Evolutionary conservation across 2,329 filamentous ascomycete genomes (phyloP), one percentile per base, ranked within the genome.

Genomic region (Penicillium occitanis): DNA sequence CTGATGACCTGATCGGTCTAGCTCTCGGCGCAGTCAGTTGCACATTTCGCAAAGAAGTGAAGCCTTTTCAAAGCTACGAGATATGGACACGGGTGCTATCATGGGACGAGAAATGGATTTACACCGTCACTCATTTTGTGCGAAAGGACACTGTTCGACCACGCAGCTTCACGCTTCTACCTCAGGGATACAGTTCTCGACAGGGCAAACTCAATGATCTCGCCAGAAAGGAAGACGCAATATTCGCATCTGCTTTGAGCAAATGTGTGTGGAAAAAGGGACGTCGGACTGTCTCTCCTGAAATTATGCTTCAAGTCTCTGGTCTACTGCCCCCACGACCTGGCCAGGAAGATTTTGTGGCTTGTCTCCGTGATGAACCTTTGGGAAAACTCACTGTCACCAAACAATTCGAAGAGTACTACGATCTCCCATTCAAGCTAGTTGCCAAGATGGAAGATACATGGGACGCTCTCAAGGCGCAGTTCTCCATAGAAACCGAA

Each of bases 21-120:
- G 69, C 69, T 48, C 68, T 72, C 11, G 70, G 70, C 3, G 69
- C 66, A 22, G 70, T 72, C 5, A 68, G 67, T 33, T 71, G 68
- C 59, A 63, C 65, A 8, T 73, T 73, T 62, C 67, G 69, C 11
- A 66, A 66, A 17, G 72, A 74, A 64, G 71, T 74, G 17, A 68
- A 69, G 28, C 69, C 68, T 1, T 73, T 67, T 14, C 69, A 72
- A 59, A 55, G 61, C 40, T 74, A 72, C 55, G 72, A 74, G 50
- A 67, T 74, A 8, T 71, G 70, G 68, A 69, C 70, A 1, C 66
- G 74, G 1, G 66, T 76, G 7, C 61, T 76, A 2, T 69, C 70
- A 1, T 76, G 74, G 74, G 74, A 76, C 42, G 65, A 68, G 30
- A 76, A 76, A 59, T 76, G 74, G 74, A 62, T 76, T 5, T 76